These are phyloP conservation scores for Cydonia oblonga DNA, from an alignment of 331 rosid genomes.

Conservation along the genomic window DNA sequence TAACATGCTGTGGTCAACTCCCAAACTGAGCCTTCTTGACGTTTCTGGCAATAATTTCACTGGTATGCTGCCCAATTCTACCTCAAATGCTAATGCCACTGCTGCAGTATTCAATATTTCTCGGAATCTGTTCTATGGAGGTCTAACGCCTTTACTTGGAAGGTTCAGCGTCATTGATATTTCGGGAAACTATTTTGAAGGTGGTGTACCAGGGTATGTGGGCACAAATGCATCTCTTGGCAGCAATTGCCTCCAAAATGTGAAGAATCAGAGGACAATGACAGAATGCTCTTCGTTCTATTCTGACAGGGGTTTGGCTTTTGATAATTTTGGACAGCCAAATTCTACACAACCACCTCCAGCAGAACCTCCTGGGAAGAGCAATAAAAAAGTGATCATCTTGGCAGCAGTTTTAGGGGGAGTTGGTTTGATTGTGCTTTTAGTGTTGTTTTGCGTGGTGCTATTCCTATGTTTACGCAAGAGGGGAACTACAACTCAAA, in stretches of 20 bases:
- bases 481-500: slow-evolving; percentile 33
- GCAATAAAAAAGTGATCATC: slow-evolving; percentile 45
- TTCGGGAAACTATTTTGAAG: slow-evolving; percentile 67
- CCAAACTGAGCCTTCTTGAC: slow-evolving; percentile 50
- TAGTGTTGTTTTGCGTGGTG: slow-evolving; percentile 26
- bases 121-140: slow-evolving; percentile 59
- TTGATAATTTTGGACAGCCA: slow-evolving; percentile 56
- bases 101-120: slow-evolving; percentile 45
- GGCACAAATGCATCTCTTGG: slow-evolving; percentile 32
- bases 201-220: slow-evolving; percentile 36
- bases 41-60: slow-evolving; percentile 62
- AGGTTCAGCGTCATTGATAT: slow-evolving; percentile 54
- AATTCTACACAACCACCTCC: slow-evolving; percentile 28
- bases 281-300: slow-evolving; percentile 59
- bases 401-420: slow-evolving; percentile 76
- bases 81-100: slow-evolving; percentile 23
- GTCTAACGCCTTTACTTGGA: slow-evolving; percentile 33
- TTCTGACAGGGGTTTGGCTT: slow-evolving; percentile 42
- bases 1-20: slow-evolving; percentile 45
- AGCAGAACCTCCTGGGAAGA: slow-evolving; percentile 27
- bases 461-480: slow-evolving; percentile 25
- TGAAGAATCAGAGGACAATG: slow-evolving; percentile 40
- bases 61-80: slow-evolving; percentile 52
- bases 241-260: slow-evolving; percentile 58
- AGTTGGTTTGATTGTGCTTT: slow-evolving; percentile 37